Conservation (phyloP, 2,329 filamentous ascomycete genomes). For the Fusarium coicis region DNA sequence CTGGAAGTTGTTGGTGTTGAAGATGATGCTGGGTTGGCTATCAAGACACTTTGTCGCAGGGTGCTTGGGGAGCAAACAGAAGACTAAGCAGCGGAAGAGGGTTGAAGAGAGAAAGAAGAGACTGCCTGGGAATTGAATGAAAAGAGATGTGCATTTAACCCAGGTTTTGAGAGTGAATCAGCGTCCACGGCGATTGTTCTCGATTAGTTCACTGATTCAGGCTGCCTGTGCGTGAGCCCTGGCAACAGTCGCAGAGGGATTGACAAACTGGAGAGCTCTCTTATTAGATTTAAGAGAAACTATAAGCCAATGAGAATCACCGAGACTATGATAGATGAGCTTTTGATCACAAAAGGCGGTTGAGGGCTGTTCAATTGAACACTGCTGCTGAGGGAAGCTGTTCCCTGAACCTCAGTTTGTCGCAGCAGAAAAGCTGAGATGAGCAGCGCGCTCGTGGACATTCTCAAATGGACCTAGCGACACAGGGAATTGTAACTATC, state of each 20-base stretch:
- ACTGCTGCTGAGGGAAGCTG: neutral
- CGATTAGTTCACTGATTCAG: neutral
- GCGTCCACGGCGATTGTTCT: neutral
- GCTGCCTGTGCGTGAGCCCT: neutral
- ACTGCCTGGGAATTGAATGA: neutral
- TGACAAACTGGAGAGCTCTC: too few relatives aligned
- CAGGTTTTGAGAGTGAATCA: neutral
- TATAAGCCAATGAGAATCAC: fast-evolving
- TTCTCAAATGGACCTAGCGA: neutral
- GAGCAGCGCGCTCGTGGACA: fast-evolving
- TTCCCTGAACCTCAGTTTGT: neutral
- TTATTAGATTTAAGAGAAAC: fast-evolving
- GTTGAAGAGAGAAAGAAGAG: neutral
- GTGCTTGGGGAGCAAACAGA: neutral
- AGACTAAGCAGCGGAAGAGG: neutral
- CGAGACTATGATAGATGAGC: too few relatives aligned
- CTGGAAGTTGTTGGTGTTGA: neutral
- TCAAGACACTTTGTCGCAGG: neutral
- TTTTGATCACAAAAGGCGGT: too few relatives aligned
- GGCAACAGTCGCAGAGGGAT: neutral
- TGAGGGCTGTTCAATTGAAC: neutral
- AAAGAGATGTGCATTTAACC: neutral
- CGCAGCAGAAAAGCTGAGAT: fast-evolving
- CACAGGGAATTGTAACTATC: fast-evolving
- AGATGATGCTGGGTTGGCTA: neutral